phyloP scores from a whole-genome alignment of 1,284 basidiomycete species.

The Ustilago loliicola region DNA sequence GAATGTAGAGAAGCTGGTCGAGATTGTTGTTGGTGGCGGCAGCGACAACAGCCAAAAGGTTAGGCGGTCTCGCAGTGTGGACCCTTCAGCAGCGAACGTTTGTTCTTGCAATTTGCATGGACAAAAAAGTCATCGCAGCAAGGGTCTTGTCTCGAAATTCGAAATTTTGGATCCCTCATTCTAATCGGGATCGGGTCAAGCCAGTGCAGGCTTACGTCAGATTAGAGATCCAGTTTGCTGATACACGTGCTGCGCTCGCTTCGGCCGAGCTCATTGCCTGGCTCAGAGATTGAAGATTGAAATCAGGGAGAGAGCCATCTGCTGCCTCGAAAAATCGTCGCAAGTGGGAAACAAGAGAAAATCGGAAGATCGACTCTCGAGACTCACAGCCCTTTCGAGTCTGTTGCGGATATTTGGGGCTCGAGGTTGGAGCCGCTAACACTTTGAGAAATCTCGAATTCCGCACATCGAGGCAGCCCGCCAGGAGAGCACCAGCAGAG shows the following conservation, averaged over 20 bases:
- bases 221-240: neutral
- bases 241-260: neutral
- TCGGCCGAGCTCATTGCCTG: neutral
- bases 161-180: neutral
- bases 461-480: no score
- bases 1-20: neutral
- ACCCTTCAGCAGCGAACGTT: neutral
- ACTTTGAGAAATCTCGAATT: constrained; percentile 9
- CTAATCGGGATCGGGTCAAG: neutral
- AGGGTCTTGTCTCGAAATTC: constrained; percentile 14
- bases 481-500: neutral
- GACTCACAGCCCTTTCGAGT: neutral
- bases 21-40: constrained; percentile 9
- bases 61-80: neutral
- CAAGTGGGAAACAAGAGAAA: neutral
- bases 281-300: neutral
- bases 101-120: neutral
- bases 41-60: neutral
- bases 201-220: neutral
- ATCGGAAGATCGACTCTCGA: constrained; percentile 5
- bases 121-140: neutral
- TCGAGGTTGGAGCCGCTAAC: no score
- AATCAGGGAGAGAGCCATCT: constrained; percentile 3
- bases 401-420: no score
- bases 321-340: constrained; percentile 4